phyloP scores from a whole-genome alignment of 2,329 filamentous ascomycete genomes.

The Hymenoscyphus albidus region DNA sequence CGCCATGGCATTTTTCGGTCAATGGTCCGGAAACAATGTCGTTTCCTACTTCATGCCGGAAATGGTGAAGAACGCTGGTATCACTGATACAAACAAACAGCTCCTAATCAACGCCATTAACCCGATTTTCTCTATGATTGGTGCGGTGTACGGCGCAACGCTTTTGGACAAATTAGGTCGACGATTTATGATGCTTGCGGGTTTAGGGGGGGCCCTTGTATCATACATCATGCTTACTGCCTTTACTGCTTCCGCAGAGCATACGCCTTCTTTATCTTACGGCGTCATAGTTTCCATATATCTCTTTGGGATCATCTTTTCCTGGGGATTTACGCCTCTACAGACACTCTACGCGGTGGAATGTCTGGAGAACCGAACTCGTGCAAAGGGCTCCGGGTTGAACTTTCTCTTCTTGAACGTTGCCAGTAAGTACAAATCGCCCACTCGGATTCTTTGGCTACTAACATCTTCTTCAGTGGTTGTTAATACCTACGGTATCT shows the following conservation, averaged over 20 bases:
- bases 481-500: constrained; percentile 29
- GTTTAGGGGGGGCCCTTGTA: constrained; percentile 28
- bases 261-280: constrained; percentile 38
- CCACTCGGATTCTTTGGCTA: not conserved
- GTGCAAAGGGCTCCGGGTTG: constrained; percentile 47
- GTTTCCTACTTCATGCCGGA: constrained; percentile 41
- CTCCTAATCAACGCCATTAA: constrained; percentile 37
- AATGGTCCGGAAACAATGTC: constrained; percentile 44
- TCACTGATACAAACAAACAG: constrained; percentile 29
- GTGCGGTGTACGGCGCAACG: constrained; percentile 42
- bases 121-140: constrained; percentile 40
- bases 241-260: constrained; percentile 32
- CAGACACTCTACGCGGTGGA: constrained; percentile 48
- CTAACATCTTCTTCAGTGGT: not conserved
- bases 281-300: constrained; percentile 48
- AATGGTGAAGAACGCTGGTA: constrained; percentile 41
- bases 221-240: constrained; percentile 28
- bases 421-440: constrained; percentile 30
- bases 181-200: constrained; percentile 38
- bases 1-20: constrained; percentile 50
- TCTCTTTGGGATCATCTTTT: constrained; percentile 41
- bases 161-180: constrained; percentile 43
- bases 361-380: constrained; percentile 43
- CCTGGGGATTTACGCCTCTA: constrained; percentile 43
- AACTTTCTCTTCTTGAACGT: constrained; percentile 36